Percentiles rank a stretch among this genome's conserved stretches.
phyloP scores from a whole-genome alignment of 2,329 filamentous ascomycete genomes.

The Allantophomopsis lycopodina region DNA sequence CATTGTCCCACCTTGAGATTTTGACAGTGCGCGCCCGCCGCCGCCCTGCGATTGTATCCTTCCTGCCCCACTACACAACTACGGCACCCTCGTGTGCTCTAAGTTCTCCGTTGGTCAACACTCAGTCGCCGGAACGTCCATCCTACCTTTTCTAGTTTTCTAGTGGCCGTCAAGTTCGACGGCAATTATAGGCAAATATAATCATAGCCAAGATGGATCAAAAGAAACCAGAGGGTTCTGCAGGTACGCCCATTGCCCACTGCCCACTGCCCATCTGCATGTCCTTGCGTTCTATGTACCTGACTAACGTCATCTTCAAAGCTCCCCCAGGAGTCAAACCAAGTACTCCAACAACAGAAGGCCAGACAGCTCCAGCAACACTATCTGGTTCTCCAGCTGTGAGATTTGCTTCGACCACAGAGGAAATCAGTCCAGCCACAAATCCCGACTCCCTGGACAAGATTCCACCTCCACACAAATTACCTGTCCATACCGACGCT shows the following conservation, averaged over 20 bases:
- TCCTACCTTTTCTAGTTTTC: too few relatives aligned
- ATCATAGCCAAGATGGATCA: not conserved
- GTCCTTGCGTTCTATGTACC: not conserved
- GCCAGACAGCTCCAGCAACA: slow-evolving; percentile 4
- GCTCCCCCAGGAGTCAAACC: not conserved
- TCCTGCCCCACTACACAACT: too few relatives aligned
- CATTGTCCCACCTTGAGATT: too few relatives aligned
- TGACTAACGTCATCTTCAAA: not conserved
- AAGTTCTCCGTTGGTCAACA: too few relatives aligned
- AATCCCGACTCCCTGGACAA: slow-evolving; percentile 18
- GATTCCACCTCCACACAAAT: slow-evolving; percentile 8
- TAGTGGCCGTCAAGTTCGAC: too few relatives aligned
- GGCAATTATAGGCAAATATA: too few relatives aligned
- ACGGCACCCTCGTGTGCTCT: too few relatives aligned
- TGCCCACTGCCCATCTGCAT: not conserved
- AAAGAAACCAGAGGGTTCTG: not conserved
- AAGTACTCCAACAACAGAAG: not conserved
- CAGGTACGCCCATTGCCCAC: slow-evolving; percentile 1
- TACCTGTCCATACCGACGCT: slow-evolving; percentile 7
- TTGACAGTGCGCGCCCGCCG: too few relatives aligned
- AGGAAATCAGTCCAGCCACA: slow-evolving; percentile 48
- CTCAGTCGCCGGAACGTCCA: too few relatives aligned
- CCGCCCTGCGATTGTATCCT: too few relatives aligned
- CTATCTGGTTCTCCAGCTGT: slow-evolving; percentile 33
- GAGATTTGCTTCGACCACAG: slow-evolving; percentile 56